Evolutionary conservation across 495 filamentous ascomycete species (phyloP), one percentile per base, ranked within the genome.

Genomic region (Penicillium parvum): DNA sequence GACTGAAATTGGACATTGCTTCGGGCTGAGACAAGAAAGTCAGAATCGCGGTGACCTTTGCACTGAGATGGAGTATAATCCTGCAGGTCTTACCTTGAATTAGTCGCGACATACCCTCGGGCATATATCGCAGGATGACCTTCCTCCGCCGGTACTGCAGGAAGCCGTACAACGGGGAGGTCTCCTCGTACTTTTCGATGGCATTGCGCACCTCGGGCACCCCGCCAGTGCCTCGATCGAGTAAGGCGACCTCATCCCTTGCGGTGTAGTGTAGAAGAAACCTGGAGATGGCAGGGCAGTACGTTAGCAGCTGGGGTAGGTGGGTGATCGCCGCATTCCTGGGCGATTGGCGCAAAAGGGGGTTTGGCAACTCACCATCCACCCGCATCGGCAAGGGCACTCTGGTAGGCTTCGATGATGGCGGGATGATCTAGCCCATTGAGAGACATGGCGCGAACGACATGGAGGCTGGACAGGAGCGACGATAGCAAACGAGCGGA

Each of bases 1-100:
- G 87, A 82, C 44, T 85, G 85, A 56, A 95, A 96, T 61, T 98
- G 94, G 7, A 98, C 92, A n/a, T 87, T 79, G 18, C 86, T 87
- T 49, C 92, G 90, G 40, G 90, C 92, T 97, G 49, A 19, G 35
- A 51, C 11, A 43, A 21, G 33, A 38, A 26, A 43, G 23, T n/a
- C n/a, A n/a, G 23, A 11, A 5, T 8, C 3, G 10, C 2, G 10
- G 41, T 44, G 11, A 44, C 26, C 39, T n/a, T 28, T 3, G 16
- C 15, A 26, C 12, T 15, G 12, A 15, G 43, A 28, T 43, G 20
- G 35, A 33, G 18, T 29, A 4, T 28, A 38, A 32, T 34, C 32
- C 18, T 26, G 17, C 0, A n/a, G 16, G 35, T 50, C 76, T 52
- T 65, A 96, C 92, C 92, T 85, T 92, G 85, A 17, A 98, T 65